A percentile compares a stretch with the other conserved stretches of the same genome.
Conservation (phyloP, 2,329 filamentous ascomycete genomes). For the Aspergillus novofumigatus region DNA sequence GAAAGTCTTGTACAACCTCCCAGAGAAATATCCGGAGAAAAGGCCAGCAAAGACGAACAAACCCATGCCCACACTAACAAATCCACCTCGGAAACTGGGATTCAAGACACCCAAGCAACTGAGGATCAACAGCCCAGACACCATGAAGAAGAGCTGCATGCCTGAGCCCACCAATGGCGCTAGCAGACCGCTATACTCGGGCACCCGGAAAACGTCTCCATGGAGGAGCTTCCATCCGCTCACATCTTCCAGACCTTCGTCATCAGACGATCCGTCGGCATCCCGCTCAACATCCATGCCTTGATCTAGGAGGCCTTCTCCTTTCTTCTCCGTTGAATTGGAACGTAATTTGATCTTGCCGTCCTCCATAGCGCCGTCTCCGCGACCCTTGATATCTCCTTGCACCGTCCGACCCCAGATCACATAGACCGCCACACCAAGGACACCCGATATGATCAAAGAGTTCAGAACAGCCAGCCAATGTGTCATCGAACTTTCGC, state of each 20-base stretch:
- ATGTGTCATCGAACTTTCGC: conserved; percentile 75
- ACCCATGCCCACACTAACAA: conserved; percentile 76
- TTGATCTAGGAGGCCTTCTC: conserved; percentile 57
- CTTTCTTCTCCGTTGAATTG: conserved; percentile 51
- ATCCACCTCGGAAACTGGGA: conserved; percentile 84
- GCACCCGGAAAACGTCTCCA: conserved; percentile 79
- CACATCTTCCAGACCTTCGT: conserved; percentile 71
- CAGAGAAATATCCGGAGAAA: conserved; percentile 85
- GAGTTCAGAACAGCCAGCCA: conserved; percentile 89
- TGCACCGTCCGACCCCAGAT: conserved; percentile 75
- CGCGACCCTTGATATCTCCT: conserved; percentile 72
- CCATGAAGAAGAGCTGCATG: conserved; percentile 82
- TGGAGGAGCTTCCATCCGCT: conserved; percentile 87
- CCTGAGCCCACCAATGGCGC: conserved; percentile 80
- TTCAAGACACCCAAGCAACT: conserved; percentile 76
- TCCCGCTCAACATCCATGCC: conserved; percentile 50
- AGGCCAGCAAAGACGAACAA: conserved; percentile 78
- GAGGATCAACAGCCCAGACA: conserved; percentile 64
- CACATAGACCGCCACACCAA: conserved; percentile 75
- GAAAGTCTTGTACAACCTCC: conserved; percentile 77
- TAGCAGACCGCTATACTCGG: conserved; percentile 65
- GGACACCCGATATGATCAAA: conserved; percentile 71
- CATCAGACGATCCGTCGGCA: conserved; percentile 60
- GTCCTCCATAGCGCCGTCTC: conserved; percentile 62
- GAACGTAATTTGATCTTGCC: conserved; percentile 55